These are phyloP conservation scores for Chaetoscypha palmicola DNA, from an alignment of 2,329 filamentous ascomycete genomes.

Conservation along the genomic window DNA sequence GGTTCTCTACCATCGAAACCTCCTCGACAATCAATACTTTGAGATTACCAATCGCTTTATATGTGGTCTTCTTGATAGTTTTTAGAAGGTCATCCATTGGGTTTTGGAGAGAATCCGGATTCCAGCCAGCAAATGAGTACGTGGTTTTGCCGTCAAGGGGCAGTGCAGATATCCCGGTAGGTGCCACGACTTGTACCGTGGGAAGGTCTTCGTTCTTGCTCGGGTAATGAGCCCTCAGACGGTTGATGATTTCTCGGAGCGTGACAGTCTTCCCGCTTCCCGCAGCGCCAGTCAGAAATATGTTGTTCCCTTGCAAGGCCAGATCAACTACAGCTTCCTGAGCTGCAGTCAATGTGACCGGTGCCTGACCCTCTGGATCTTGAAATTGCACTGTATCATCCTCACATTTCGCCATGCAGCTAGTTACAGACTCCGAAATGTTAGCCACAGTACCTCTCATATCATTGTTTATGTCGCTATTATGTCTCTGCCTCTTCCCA, in stretches of 20 bases:
- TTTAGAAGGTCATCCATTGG: conserved; percentile 9
- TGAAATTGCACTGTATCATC: neutral
- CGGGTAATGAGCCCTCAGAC: neutral
- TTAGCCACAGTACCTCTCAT: no score
- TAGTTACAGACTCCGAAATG: neutral
- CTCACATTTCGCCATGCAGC: neutral
- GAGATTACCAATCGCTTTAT: conserved; percentile 7
- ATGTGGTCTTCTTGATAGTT: neutral
- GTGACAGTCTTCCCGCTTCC: conserved; percentile 26
- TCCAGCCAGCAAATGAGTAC: conserved; percentile 25
- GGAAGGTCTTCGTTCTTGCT: neutral
- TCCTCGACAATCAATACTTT: conserved; percentile 26
- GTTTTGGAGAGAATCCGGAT: conserved; percentile 19
- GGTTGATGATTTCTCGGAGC: conserved; percentile 18
- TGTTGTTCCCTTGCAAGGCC: conserved; percentile 23
- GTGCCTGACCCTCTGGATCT: conserved; percentile 3
- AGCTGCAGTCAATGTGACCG: conserved; percentile 18
- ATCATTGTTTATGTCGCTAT: no score
- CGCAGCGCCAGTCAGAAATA: conserved; percentile 28
- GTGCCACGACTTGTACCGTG: conserved; percentile 22
- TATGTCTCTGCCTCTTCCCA: neutral
- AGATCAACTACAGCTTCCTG: conserved; percentile 22
- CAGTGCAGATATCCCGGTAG: conserved; percentile 26
- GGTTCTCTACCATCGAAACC: conserved; percentile 28
- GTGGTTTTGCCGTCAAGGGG: conserved; percentile 23